phyloP scores from a whole-genome alignment of 2,329 filamentous ascomycete species.

The Sporothrix luriei region DNA sequence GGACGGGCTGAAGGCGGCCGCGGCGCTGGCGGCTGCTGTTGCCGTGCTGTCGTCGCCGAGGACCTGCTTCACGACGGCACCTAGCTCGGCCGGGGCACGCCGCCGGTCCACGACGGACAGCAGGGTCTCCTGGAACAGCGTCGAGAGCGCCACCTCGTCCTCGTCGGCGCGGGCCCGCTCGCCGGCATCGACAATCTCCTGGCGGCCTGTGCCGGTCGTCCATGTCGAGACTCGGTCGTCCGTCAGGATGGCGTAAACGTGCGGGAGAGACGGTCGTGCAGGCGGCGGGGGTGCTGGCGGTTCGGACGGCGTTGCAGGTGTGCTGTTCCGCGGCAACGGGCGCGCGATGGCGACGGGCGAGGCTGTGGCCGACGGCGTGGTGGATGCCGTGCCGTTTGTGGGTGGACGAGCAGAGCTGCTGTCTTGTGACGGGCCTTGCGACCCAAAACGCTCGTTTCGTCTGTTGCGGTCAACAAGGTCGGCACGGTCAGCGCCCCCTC shows the following conservation, averaged over 20 bases:
- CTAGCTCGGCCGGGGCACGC: slow-evolving; percentile 69
- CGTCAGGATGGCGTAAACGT: slow-evolving; percentile 76
- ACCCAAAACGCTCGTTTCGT: slow-evolving; percentile 57
- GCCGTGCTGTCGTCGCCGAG: slow-evolving; percentile 44
- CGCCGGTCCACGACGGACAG: slow-evolving; percentile 71
- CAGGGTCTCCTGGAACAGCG: slow-evolving; percentile 82
- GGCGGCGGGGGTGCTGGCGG: slow-evolving; percentile 36
- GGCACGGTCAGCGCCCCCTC: slow-evolving; percentile 47
- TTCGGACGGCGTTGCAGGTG: background rate
- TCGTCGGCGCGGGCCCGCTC: slow-evolving; percentile 66
- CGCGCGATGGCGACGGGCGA: slow-evolving; percentile 33
- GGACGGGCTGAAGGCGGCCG: slow-evolving; percentile 60
- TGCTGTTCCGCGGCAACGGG: slow-evolving; percentile 40
- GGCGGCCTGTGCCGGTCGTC: slow-evolving; percentile 63
- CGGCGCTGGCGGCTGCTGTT: slow-evolving; percentile 38
- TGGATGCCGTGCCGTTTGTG: slow-evolving; percentile 23
- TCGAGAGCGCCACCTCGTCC: slow-evolving; percentile 68
- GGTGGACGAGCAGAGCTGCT: slow-evolving; percentile 38
- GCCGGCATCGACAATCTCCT: slow-evolving; percentile 67
- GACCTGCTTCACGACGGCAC: slow-evolving; percentile 72
- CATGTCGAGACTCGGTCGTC: slow-evolving; percentile 69
- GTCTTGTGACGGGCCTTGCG: slow-evolving; percentile 43
- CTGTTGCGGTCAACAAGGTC: slow-evolving; percentile 48
- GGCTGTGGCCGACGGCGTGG: slow-evolving; percentile 34
- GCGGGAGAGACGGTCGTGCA: slow-evolving; percentile 45